Percentiles rank a stretch among this genome's conserved stretches.
Conservation (phyloP, 2,329 filamentous ascomycete genomes). For the Stemphylium lycopersici region DNA sequence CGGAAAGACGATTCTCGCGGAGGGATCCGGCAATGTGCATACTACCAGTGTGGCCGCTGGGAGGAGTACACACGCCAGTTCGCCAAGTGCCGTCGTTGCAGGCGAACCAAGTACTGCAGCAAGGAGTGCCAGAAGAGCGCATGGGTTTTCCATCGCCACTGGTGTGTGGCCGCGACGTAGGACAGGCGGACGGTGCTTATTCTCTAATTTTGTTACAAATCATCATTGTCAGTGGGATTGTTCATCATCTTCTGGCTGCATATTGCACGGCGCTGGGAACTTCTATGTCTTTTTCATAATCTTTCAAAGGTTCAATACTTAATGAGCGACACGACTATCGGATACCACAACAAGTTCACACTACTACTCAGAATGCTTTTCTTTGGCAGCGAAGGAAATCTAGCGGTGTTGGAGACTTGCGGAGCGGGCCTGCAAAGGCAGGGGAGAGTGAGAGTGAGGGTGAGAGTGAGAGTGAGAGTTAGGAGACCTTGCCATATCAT, state of each 20-base stretch:
- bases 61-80: slow-evolving; percentile 96
- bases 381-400: slow-evolving; percentile 25
- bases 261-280: slow-evolving; percentile 50
- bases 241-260: slow-evolving; percentile 46
- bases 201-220: slow-evolving; percentile 27
- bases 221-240: slow-evolving; percentile 38
- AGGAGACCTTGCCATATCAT: slow-evolving; percentile 40
- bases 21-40: slow-evolving; percentile 95
- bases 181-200: slow-evolving; percentile 21
- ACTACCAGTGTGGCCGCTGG: slow-evolving; percentile 98
- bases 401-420: slow-evolving; percentile 26
- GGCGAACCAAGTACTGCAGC: slow-evolving; percentile 98
- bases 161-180: slow-evolving; percentile 79
- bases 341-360: slow-evolving; percentile 37
- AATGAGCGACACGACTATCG: slow-evolving; percentile 48
- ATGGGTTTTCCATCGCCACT: slow-evolving; percentile 97
- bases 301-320: slow-evolving; percentile 44
- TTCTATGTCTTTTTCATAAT: slow-evolving; percentile 26
- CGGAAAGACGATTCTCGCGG: slow-evolving; percentile 95
- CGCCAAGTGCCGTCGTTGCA: slow-evolving; percentile 94
- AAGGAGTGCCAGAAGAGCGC: slow-evolving; percentile 99
- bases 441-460: neutral
- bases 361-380: slow-evolving; percentile 39
- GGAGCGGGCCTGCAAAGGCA: slow-evolving; percentile 13
- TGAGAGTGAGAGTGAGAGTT: neutral